Percentiles rank a stretch among this genome's conserved stretches.
phyloP scores from a whole-genome alignment of 2,329 filamentous ascomycete genomes.

The Cladosporium sp. region DNA sequence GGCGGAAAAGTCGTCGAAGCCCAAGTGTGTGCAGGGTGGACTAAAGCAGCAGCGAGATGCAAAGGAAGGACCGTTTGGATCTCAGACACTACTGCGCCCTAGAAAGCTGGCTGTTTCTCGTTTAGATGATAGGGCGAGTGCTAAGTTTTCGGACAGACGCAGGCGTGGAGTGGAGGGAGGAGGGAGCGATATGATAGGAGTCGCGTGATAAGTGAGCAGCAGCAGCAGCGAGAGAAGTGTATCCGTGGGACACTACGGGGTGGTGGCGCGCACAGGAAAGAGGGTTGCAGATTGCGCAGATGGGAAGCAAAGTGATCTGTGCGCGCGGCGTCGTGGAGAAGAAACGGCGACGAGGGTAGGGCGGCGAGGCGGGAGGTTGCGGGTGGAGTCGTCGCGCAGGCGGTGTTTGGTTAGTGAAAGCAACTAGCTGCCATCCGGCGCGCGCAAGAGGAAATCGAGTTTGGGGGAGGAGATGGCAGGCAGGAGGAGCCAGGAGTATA shows the following conservation, averaged over 20 bases:
- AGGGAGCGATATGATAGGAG: constrained; percentile 12
- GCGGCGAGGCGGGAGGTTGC: constrained; percentile 1
- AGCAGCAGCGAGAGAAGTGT: background rate
- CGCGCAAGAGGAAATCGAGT: background rate
- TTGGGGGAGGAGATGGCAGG: background rate
- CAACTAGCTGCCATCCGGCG: background rate
- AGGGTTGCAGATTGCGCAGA: constrained; percentile 6
- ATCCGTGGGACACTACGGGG: constrained; percentile 1
- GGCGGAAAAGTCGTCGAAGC: constrained; percentile 5
- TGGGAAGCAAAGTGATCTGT: constrained; percentile 5
- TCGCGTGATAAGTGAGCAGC: constrained; percentile 9
- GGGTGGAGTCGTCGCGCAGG: background rate
- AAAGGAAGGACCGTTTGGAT: constrained; percentile 1
- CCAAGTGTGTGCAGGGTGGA: background rate
- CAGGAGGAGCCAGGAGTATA: background rate
- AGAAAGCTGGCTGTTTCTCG: constrained; percentile 1
- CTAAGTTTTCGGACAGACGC: background rate
- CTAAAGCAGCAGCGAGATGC: background rate
- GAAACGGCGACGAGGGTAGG: constrained; percentile 6
- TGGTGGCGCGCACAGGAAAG: constrained; percentile 11
- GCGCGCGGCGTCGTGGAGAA: constrained; percentile 11
- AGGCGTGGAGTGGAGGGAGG: background rate
- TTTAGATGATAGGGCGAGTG: constrained; percentile 1
- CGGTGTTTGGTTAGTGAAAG: background rate
- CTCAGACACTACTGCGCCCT: constrained; percentile 9